Evolutionary conservation across 345 rosid species (phyloP), one percentile per base, ranked within the genome.

Genomic region (Eucalyptus caleyi): DNA sequence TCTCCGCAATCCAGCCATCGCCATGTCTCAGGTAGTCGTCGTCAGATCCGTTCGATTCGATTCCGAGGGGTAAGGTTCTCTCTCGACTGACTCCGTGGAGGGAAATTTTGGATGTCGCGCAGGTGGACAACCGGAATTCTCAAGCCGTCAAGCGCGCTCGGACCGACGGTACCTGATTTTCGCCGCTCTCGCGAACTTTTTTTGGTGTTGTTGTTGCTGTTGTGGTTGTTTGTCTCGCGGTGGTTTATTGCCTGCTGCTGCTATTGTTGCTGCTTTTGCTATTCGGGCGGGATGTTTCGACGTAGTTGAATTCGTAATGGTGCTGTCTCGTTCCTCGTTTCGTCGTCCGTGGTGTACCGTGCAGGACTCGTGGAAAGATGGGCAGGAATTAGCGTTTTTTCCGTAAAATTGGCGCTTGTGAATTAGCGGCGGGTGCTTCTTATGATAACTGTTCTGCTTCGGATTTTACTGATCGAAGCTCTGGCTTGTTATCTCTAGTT

Each of bases 61-160:
- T 50, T 65, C 27, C 45, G 62, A 19, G 56, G 47, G 0, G 56
- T 50, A 44, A 44, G 50, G 37, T 42, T 60, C n/a, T 53, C 24
- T 60, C n/a, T 53, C 11, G 67, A 24, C 42, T 85, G 88, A 27
- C 60, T 49, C 53, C 23, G 4, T 83, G 34, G 23, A n/a, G 45
- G 32, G 21, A 72, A 72, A 37, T 56, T 56, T 24, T 72, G 45
- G 86, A 53, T 91, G 59, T 34, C 82, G 86, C 92, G 81, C 93
- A 98, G 99, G 97, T 98, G 88, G 99, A 98, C 91, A 96, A 91
- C 95, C 95, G 99, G 92, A 98, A 98, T 88, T 96, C 99, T 8
- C 97, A 98, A 14, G 99, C 99, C 1, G 96, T 98, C 50, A 98
- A 97, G 95, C 99, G 99, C 34, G 99, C 99, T 50, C 95, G 99